Percentiles rank a stretch among this genome's conserved stretches.
Conservation (phyloP, 2,329 filamentous ascomycete species). For the Pyricularia sp. region DNA sequence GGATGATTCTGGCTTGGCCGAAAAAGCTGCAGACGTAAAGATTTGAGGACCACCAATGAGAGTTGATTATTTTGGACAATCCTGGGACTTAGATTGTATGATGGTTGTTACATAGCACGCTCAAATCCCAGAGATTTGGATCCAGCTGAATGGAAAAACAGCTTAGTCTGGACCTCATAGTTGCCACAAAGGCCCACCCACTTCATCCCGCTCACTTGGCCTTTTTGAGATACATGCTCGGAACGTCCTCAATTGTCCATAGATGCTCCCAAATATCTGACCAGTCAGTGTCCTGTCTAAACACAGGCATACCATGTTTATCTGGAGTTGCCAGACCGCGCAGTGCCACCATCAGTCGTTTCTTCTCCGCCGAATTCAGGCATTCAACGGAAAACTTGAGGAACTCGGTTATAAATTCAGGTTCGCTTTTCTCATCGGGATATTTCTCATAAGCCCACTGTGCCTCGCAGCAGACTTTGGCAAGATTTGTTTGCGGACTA, state of each 20-base stretch:
- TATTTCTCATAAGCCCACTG: not conserved
- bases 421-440: not conserved
- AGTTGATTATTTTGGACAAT: not conserved
- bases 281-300: not conserved
- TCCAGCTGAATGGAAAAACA: not conserved
- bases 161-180: not conserved
- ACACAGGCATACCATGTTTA: not conserved
- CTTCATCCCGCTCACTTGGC: not conserved
- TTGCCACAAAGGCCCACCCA: not conserved
- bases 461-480: not conserved
- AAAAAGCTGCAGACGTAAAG: not conserved
- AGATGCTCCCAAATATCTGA: not conserved
- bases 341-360: not conserved
- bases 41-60: not conserved
- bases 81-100: not conserved
- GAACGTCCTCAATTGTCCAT: not conserved
- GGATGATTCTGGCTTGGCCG: slow-evolving; percentile 4
- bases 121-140: not conserved
- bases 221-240: not conserved
- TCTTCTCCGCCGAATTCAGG: not conserved
- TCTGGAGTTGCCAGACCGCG: not conserved
- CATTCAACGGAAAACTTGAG: too few species aligned
- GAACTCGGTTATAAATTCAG: not conserved
- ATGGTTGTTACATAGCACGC: not conserved
- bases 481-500: not conserved